A percentile compares a stretch with the other conserved stretches of the same genome.
Conservation (phyloP, 2,329 filamentous ascomycete genomes). For the Trichoderma citrinoviride region DNA sequence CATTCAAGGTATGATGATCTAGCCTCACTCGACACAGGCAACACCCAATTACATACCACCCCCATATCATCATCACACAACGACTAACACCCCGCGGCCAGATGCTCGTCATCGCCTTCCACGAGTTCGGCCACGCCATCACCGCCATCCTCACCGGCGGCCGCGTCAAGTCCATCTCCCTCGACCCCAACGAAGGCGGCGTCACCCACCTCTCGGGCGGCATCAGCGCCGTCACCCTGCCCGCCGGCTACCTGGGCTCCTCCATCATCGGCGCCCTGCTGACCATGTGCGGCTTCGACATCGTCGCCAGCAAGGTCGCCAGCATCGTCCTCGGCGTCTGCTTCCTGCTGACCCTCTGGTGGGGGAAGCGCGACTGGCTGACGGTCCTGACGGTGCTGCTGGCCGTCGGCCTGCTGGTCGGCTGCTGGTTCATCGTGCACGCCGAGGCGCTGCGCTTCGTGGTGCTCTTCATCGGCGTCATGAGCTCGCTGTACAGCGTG, state of each 20-base stretch:
- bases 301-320: conserved; percentile 76
- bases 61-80: not conserved
- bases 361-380: conserved; percentile 75
- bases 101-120: conserved; percentile 83
- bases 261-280: conserved; percentile 73
- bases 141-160: conserved; percentile 71
- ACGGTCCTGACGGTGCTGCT: conserved; percentile 68
- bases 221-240: conserved; percentile 66
- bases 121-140: conserved; percentile 76
- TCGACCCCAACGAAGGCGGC: conserved; percentile 76
- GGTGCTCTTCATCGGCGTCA: conserved; percentile 77
- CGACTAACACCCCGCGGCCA: conserved; percentile 34
- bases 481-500: conserved; percentile 76
- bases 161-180: conserved; percentile 68
- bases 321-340: conserved; percentile 70
- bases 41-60: not conserved
- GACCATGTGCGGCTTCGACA: conserved; percentile 78
- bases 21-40: not conserved
- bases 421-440: conserved; percentile 77
- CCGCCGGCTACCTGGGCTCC: conserved; percentile 75
- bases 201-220: conserved; percentile 76
- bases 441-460: conserved; percentile 71
- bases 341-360: conserved; percentile 78
- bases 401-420: conserved; percentile 68
- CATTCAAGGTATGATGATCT: conserved; percentile 65